Evolutionary conservation across 2,329 filamentous ascomycete genomes (phyloP).

Genomic region (Alternaria incomplexa): DNA sequence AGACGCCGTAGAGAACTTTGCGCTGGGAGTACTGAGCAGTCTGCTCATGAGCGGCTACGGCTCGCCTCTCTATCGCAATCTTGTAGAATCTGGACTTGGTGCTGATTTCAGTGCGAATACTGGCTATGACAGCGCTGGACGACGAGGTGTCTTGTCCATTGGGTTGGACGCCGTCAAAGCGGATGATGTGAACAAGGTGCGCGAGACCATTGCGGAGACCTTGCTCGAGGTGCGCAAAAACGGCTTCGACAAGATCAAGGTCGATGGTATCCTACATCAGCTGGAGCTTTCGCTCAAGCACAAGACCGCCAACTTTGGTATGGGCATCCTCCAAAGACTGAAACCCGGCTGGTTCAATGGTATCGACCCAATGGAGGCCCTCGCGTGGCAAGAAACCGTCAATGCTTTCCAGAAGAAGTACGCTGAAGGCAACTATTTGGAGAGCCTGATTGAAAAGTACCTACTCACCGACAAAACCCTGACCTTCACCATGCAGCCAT

Average conservation of each 20-base stretch:
- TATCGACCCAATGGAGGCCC: constrained; percentile 85
- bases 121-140: constrained; percentile 82
- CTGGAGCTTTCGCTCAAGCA: constrained; percentile 92
- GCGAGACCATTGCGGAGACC: constrained; percentile 74
- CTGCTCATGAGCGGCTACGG: constrained; percentile 93
- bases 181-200: constrained; percentile 77
- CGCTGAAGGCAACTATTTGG: constrained; percentile 78
- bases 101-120: constrained; percentile 95
- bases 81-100: constrained; percentile 89
- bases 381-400: constrained; percentile 91
- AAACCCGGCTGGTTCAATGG: constrained; percentile 96
- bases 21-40: constrained; percentile 79
- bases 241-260: constrained; percentile 88
- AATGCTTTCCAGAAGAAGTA: constrained; percentile 80
- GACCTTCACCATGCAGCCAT: constrained; percentile 93
- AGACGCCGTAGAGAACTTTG: constrained; percentile 87
- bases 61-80: constrained; percentile 85
- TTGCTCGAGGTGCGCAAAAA: constrained; percentile 72
- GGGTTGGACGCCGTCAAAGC: constrained; percentile 89
- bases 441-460: constrained; percentile 86
- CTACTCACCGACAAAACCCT: constrained; percentile 84
- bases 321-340: constrained; percentile 85
- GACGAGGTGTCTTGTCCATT: constrained; percentile 83
- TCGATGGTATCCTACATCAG: constrained; percentile 92
- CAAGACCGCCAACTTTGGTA: constrained; percentile 94